Percentiles rank a stretch among this genome's conserved stretches.
These are phyloP conservation scores for Scortechinia acanthostroma DNA, from an alignment of 2,329 filamentous ascomycete genomes.

Conservation along the genomic window DNA sequence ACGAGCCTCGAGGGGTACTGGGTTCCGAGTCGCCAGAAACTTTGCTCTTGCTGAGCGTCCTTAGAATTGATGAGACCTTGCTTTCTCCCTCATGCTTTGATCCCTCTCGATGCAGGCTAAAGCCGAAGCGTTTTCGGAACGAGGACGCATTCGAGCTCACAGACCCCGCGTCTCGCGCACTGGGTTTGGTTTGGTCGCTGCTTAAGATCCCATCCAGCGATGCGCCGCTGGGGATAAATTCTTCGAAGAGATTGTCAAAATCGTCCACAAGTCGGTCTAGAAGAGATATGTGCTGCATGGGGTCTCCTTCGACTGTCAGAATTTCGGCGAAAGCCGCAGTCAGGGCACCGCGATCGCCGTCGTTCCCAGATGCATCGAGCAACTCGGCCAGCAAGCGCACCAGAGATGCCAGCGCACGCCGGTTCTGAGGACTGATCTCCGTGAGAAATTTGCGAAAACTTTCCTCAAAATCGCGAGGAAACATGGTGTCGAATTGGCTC, in stretches of 20 bases:
- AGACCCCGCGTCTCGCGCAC: conserved; percentile 60
- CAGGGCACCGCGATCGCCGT: conserved; percentile 80
- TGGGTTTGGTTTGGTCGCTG: conserved; percentile 47
- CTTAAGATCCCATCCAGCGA: conserved; percentile 45
- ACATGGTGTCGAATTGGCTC: conserved; percentile 52
- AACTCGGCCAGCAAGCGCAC: conserved; percentile 82
- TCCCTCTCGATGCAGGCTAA: conserved; percentile 40
- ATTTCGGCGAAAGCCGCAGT: conserved; percentile 86
- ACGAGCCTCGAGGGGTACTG: conserved; percentile 59
- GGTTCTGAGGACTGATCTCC: conserved; percentile 64
- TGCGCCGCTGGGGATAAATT: conserved; percentile 15
- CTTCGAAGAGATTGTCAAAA: conserved; percentile 80
- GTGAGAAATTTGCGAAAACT: conserved; percentile 58
- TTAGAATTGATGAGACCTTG: conserved; percentile 71
- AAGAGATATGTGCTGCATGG: conserved; percentile 79
- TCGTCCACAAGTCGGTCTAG: conserved; percentile 85
- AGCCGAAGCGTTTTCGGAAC: conserved; percentile 75
- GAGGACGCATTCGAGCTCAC: conserved; percentile 82
- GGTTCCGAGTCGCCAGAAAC: conserved; percentile 40
- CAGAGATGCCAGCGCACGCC: conserved; percentile 73
- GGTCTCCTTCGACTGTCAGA: conserved; percentile 69
- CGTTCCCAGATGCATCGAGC: conserved; percentile 82
- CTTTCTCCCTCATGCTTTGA: conserved; percentile 44
- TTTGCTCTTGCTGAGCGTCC: conserved; percentile 74
- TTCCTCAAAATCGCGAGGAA: conserved; percentile 67